These are phyloP conservation scores for Quercus glauca DNA, from an alignment of 306 rosid genomes.

Conservation along the genomic window DNA sequence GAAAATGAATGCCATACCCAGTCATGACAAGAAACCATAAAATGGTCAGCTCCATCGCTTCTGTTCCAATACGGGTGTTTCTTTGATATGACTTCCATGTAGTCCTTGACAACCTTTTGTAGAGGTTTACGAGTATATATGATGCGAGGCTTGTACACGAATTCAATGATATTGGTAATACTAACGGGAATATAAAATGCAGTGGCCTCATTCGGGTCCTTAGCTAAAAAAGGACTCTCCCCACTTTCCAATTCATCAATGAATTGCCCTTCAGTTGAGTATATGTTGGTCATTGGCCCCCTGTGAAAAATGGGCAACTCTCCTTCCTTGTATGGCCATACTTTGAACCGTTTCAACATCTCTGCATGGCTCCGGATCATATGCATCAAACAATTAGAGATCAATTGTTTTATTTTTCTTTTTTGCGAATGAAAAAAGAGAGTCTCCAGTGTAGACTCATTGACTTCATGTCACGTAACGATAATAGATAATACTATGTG, in stretches of 20 bases:
- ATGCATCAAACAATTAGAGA: background rate
- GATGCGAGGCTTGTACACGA: slow-evolving; percentile 22
- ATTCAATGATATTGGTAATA: slow-evolving; percentile 5
- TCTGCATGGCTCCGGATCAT: background rate
- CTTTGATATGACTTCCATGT: slow-evolving; percentile 1
- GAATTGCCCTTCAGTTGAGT: slow-evolving; percentile 26
- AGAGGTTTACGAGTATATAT: slow-evolving; percentile 26
- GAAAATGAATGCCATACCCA: slow-evolving; percentile 11
- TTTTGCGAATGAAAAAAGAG: too few species aligned
- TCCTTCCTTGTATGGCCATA: slow-evolving; percentile 35
- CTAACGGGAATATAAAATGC: slow-evolving; percentile 15
- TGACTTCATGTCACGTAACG: rapidly evolving
- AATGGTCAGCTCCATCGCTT: slow-evolving; percentile 24
- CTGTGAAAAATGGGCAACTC: slow-evolving; percentile 26
- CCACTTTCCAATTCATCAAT: slow-evolving; percentile 20
- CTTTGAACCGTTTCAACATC: slow-evolving; percentile 25
- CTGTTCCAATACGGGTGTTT: slow-evolving; percentile 21
- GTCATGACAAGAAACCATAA: slow-evolving; percentile 32
- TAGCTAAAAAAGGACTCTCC: slow-evolving; percentile 12
- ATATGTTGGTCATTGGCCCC: slow-evolving; percentile 29
- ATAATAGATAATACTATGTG: rapidly evolving
- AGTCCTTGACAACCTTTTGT: slow-evolving; percentile 24
- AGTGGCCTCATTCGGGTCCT: slow-evolving; percentile 9
- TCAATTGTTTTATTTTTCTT: too few species aligned
- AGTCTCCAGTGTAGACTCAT: rapidly evolving